Conservation (phyloP, 805 yeast genomes). For the Pichia nanzhaoensis region DNA sequence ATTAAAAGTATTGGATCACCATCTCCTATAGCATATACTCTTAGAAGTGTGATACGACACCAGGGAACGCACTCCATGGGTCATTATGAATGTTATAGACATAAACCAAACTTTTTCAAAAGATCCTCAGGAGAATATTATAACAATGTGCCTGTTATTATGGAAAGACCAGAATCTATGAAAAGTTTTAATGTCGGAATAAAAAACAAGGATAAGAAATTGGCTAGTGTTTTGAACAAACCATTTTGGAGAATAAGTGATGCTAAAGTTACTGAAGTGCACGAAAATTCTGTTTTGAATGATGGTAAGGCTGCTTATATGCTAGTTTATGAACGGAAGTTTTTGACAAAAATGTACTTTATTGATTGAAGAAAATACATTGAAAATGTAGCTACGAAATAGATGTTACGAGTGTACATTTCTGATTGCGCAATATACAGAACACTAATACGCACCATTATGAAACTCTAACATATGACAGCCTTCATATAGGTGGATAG, state of each 20-base stretch:
- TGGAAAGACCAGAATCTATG: too few species aligned
- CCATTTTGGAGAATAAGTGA: conserved; percentile 90
- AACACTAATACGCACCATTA: too few species aligned
- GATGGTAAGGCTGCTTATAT: conserved; percentile 79
- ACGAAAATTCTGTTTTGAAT: conserved; percentile 47
- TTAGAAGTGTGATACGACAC: conserved; percentile 75
- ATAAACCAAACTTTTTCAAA: conserved; percentile 58
- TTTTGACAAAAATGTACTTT: too few species aligned
- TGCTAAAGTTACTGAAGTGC: conserved; percentile 56
- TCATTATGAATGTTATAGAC: conserved; percentile 83
- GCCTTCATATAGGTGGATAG: too few species aligned
- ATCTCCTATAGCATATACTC: conserved; percentile 34
- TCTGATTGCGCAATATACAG: too few species aligned
- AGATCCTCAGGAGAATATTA: conserved; percentile 26
- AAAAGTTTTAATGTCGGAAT: neutral
- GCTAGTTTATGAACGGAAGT: conserved; percentile 59
- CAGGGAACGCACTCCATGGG: conserved; percentile 85
- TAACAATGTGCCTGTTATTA: conserved; percentile 14
- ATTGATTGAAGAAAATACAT: too few species aligned
- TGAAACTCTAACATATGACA: too few species aligned
- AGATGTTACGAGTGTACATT: too few species aligned
- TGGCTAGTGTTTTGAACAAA: conserved; percentile 46
- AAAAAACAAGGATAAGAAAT: conserved; percentile 34
- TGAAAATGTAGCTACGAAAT: too few species aligned
- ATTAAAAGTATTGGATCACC: conserved; percentile 24